Conservation (phyloP, 1,284 basidiomycete species). For the Boletus sp. region DNA sequence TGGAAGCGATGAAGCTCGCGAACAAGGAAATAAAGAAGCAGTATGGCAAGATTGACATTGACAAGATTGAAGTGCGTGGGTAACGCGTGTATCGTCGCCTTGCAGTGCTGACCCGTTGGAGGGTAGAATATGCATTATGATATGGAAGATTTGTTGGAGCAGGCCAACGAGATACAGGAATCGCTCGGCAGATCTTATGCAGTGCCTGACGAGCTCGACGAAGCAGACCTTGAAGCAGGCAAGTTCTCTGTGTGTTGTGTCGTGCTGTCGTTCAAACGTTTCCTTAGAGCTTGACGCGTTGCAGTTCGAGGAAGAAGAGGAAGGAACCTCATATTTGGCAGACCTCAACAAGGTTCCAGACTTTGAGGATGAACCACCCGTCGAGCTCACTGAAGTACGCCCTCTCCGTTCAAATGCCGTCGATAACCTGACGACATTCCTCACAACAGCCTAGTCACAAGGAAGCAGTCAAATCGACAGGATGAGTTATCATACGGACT, state of each 20-base stretch:
- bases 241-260: constrained; percentile 33
- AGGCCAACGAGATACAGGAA: constrained; percentile 98
- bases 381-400: constrained; percentile 63
- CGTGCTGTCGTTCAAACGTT: constrained; percentile 11
- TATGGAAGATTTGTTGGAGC: constrained; percentile 97
- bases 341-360: constrained; percentile 88
- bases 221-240: constrained; percentile 97
- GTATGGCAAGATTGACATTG: constrained; percentile 97
- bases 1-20: constrained; percentile 97
- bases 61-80: constrained; percentile 92
- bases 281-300: constrained; percentile 87
- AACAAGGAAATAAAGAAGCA: constrained; percentile 98
- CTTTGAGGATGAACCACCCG: constrained; percentile 85
- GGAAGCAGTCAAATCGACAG: constrained; percentile 62
- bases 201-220: constrained; percentile 97
- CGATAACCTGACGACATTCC: constrained; percentile 16
- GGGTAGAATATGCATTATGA: constrained; percentile 90
- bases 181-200: constrained; percentile 92
- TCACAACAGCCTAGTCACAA: constrained; percentile 36
- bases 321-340: constrained; percentile 82
- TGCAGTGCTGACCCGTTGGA: background rate
- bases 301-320: constrained; percentile 86
- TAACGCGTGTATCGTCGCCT: background rate
- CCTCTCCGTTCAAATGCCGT: constrained; percentile 1
- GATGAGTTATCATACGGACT: constrained; percentile 17